A percentile compares a stretch with the other conserved stretches of the same genome.
phyloP scores from a whole-genome alignment of 2,329 filamentous ascomycete genomes.

The Ascochyta pisi region DNA sequence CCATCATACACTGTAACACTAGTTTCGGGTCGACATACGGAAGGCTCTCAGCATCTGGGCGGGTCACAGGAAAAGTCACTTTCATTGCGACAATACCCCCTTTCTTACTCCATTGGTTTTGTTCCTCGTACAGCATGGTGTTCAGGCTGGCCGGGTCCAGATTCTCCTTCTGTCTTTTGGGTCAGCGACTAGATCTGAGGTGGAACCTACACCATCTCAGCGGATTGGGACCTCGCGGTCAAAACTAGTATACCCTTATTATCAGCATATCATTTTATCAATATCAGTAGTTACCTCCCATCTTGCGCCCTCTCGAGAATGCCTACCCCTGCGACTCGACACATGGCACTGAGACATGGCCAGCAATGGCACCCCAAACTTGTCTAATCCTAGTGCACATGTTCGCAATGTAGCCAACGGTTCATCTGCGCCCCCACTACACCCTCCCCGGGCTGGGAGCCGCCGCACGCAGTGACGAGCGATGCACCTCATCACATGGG shows the following conservation, averaged over 20 bases:
- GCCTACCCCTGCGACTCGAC: neutral
- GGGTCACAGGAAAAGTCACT: slow-evolving; percentile 48
- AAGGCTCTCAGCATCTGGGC: slow-evolving; percentile 43
- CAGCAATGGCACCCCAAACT: neutral
- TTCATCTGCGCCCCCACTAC: slow-evolving; percentile 6
- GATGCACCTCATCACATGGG: slow-evolving; percentile 17
- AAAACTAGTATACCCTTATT: slow-evolving; percentile 22
- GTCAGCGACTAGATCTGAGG: slow-evolving; percentile 14
- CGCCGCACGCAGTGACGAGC: slow-evolving; percentile 11
- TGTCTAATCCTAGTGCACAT: slow-evolving; percentile 1
- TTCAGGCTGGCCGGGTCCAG: slow-evolving; percentile 36
- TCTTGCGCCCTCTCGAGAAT: neutral
- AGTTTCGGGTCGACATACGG: slow-evolving; percentile 32
- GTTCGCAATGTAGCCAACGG: slow-evolving; percentile 1
- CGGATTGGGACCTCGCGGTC: slow-evolving; percentile 22
- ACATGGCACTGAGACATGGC: slow-evolving; percentile 14
- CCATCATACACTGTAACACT: slow-evolving; percentile 46
- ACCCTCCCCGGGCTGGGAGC: slow-evolving; percentile 2
- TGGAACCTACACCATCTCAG: slow-evolving; percentile 9
- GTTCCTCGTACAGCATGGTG: slow-evolving; percentile 25
- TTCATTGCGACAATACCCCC: slow-evolving; percentile 47
- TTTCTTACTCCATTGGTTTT: slow-evolving; percentile 27
- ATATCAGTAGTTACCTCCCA: slow-evolving; percentile 5
- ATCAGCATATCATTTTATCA: slow-evolving; percentile 13
- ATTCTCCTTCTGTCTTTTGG: slow-evolving; percentile 28